Evolutionary conservation across 345 rosid species (phyloP).

Genomic region (Theobroma cacao): DNA sequence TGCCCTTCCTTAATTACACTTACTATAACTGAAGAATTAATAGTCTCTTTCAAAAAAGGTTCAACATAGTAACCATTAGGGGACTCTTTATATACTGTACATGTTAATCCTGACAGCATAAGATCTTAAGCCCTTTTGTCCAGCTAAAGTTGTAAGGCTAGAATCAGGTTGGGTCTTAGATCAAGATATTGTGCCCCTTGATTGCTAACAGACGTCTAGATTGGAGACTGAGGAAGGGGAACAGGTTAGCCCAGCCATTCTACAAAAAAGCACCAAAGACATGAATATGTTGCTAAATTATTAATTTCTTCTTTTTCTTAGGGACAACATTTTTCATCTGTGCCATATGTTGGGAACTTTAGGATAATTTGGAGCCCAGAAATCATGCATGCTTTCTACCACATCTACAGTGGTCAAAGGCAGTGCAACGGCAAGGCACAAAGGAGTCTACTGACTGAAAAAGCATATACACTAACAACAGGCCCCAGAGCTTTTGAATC

Average conservation of each 20-base stretch:
- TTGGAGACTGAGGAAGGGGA: too few species aligned
- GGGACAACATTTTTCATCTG: neutral
- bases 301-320: neutral
- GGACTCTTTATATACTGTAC: too few species aligned
- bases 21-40: too few species aligned
- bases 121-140: neutral
- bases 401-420: neutral
- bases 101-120: neutral
- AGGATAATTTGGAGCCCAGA: neutral
- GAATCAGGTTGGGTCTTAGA: neutral
- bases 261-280: neutral
- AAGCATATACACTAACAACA: neutral
- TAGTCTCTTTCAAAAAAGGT: too few species aligned
- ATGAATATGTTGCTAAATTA: neutral
- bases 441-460: neutral
- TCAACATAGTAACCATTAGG: too few species aligned
- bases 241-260: neutral
- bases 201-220: too few species aligned
- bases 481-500: slow-evolving; percentile 1
- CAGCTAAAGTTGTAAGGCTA: neutral
- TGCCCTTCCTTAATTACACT: too few species aligned
- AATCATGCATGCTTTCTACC: slow-evolving; percentile 7
- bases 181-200: too few species aligned
- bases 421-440: neutral
- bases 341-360: neutral